Evolutionary conservation across 108 stramenopile genomes (phyloP), one percentile per base, ranked within the genome.

Genomic region (Fistulifera pelliculosa): DNA sequence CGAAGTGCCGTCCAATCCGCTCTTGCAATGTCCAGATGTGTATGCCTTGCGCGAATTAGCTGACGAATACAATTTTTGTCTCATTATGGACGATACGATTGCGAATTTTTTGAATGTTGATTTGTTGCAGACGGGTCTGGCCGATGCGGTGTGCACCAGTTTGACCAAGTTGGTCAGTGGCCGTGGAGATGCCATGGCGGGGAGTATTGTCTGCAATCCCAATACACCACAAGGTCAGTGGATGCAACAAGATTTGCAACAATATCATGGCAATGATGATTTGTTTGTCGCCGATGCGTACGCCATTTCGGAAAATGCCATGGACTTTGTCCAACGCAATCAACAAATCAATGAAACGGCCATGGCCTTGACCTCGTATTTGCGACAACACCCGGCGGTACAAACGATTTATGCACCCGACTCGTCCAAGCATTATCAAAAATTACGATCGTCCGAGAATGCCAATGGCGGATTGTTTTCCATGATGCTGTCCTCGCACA

Each of bases 61-160:
- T 6, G 65, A 77, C 47, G 42, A 78, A 52, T 61, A 73, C 44
- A 64, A 70, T 45, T 76, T 85, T 54, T 52, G 47, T 5, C 49
- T 85, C 31, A 64, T 79, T 11, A 77, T 81, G 41, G 83, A 85
- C 53, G 83, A 85, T 55, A 85, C 83, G 7, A 80, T 85, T 62
- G 73, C 76, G n/a, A 79, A 76, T 23, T 85, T 80, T 57, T 57
- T 75, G 25, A 85, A 85, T 56, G 58, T 85, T 38, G 67, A 79
- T 47, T 44, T 85, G 49, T 56, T 80, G 12, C 53, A 73, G 15
- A 56, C 60, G 5, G 79, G 79, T 22, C 28, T 72, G 25, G 81
- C 77, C 17, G 86, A 83, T 70, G 79, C 76, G 12, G 65, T 77
- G 7, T 77, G 76, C 47, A 75, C 81, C 10, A 65, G 61, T 40